A percentile compares a stretch with the other conserved stretches of the same genome.
These are phyloP conservation scores for Fusarium liriodendri DNA, from an alignment of 2,329 filamentous ascomycete species.

Conservation along the genomic window DNA sequence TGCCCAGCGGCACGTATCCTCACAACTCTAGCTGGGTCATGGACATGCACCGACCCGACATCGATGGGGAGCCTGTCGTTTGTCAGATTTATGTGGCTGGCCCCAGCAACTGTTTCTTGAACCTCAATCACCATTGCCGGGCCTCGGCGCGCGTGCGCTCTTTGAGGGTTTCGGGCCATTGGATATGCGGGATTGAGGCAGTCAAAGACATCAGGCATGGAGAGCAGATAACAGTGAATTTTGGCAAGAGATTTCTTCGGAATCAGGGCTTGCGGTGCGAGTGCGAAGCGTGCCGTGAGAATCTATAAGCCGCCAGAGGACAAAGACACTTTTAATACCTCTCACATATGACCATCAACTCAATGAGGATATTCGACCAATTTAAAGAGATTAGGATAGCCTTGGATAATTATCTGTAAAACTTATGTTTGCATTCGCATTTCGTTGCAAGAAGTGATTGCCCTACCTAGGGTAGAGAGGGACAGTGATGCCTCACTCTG, in stretches of 20 bases:
- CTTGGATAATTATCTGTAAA: background rate
- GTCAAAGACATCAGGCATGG: background rate
- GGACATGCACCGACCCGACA: conserved; percentile 1
- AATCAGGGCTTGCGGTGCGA: conserved; percentile 3
- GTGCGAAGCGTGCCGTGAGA: background rate
- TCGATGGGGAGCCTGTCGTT: background rate
- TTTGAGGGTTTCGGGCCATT: background rate
- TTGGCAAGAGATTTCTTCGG: conserved; percentile 3
- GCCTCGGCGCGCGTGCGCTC: background rate
- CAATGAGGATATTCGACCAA: too few relatives aligned
- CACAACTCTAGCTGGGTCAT: conserved; percentile 1
- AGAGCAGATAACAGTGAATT: background rate
- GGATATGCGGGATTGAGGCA: background rate
- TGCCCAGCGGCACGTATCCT: background rate
- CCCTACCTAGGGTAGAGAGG: background rate
- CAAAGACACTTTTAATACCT: too few relatives aligned
- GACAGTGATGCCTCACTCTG: background rate
- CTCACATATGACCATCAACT: background rate
- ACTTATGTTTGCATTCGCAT: background rate
- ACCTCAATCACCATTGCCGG: background rate
- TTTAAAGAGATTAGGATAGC: background rate
- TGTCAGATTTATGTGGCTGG: background rate
- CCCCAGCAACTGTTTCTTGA: background rate
- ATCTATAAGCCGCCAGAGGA: background rate
- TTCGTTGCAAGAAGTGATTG: background rate